Percentiles rank a stretch among this genome's conserved stretches.
Evolutionary conservation across 2,329 filamentous ascomycete genomes (phyloP).

Genomic region (Tothia fuscella): DNA sequence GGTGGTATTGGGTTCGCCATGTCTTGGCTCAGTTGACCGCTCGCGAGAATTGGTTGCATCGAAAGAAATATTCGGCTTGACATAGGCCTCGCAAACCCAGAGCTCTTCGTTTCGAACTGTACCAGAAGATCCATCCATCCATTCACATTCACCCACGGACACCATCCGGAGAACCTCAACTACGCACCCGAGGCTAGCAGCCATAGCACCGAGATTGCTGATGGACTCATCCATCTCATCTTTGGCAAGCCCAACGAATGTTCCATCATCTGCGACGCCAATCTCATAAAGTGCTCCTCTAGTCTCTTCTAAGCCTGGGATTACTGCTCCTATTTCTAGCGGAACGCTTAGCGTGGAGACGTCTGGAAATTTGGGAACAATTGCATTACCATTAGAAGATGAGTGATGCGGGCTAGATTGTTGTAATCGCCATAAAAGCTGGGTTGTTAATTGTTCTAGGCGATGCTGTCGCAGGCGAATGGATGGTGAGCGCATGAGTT

Average conservation of each 20-base stretch:
- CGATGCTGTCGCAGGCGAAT: slow-evolving; percentile 65
- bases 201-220: slow-evolving; percentile 76
- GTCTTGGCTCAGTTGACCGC: slow-evolving; percentile 12
- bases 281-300: slow-evolving; percentile 93
- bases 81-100: slow-evolving; percentile 80
- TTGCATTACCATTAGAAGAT: slow-evolving; percentile 60
- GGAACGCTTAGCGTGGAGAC: slow-evolving; percentile 45
- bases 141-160: slow-evolving; percentile 74
- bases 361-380: slow-evolving; percentile 65
- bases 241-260: slow-evolving; percentile 72
- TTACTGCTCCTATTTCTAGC: slow-evolving; percentile 40
- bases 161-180: slow-evolving; percentile 75
- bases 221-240: slow-evolving; percentile 92
- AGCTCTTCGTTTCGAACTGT: slow-evolving; percentile 43
- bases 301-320: slow-evolving; percentile 79
- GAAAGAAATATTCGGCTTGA: slow-evolving; percentile 57
- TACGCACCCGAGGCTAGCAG: slow-evolving; percentile 76
- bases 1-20: slow-evolving; percentile 1
- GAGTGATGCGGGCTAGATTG: slow-evolving; percentile 77
- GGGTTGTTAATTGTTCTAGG: slow-evolving; percentile 84
- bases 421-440: slow-evolving; percentile 86
- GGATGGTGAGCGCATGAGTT: background rate
- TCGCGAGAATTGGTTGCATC: slow-evolving; percentile 16
- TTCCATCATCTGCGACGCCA: slow-evolving; percentile 88
- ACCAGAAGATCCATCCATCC: slow-evolving; percentile 36